Percentiles rank a stretch among this genome's conserved stretches.
phyloP scores from a whole-genome alignment of 805 yeast genomes.

The Lipomyces anomalus region DNA sequence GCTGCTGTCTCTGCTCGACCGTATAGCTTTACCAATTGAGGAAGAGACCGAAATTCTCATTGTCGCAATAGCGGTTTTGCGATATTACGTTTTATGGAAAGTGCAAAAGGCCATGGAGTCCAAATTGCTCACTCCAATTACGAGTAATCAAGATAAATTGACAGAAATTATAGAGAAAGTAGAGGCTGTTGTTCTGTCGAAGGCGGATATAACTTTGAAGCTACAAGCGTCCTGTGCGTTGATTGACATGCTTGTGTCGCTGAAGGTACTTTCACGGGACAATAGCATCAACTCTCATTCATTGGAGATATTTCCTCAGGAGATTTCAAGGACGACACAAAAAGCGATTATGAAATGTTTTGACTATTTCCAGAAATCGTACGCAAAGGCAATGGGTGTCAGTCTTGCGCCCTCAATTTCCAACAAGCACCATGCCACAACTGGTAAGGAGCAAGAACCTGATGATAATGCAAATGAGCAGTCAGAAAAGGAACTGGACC shows the following conservation, averaged over 20 bases:
- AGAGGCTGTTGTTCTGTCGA: conserved; percentile 4
- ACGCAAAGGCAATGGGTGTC: conserved; percentile 5
- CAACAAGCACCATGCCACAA: too few relatives aligned
- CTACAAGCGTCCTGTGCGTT: conserved; percentile 8
- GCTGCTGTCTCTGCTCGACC: conserved; percentile 4
- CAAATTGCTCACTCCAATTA: conserved; percentile 1
- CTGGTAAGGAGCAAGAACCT: neutral
- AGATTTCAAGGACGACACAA: conserved; percentile 6
- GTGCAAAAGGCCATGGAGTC: conserved; percentile 7
- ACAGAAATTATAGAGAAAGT: conserved; percentile 1
- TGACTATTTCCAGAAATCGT: conserved; percentile 3
- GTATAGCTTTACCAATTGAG: neutral
- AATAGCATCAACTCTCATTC: conserved; percentile 1
- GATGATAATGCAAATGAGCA: conserved; percentile 2
- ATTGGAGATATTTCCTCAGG: neutral
- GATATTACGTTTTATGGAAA: conserved; percentile 16
- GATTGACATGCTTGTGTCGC: conserved; percentile 9
- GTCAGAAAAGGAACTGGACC: conserved; percentile 2
- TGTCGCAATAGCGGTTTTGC: conserved; percentile 2
- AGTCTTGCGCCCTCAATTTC: conserved; percentile 3
- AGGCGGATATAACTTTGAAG: conserved; percentile 1
- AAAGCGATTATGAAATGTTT: conserved; percentile 9
- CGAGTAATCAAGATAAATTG: neutral
- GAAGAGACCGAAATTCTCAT: conserved; percentile 1
- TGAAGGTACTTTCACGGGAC: conserved; percentile 5